Evolutionary conservation across 1,284 basidiomycete genomes (phyloP).

Genomic region (Ganoderma resinaceum): DNA sequence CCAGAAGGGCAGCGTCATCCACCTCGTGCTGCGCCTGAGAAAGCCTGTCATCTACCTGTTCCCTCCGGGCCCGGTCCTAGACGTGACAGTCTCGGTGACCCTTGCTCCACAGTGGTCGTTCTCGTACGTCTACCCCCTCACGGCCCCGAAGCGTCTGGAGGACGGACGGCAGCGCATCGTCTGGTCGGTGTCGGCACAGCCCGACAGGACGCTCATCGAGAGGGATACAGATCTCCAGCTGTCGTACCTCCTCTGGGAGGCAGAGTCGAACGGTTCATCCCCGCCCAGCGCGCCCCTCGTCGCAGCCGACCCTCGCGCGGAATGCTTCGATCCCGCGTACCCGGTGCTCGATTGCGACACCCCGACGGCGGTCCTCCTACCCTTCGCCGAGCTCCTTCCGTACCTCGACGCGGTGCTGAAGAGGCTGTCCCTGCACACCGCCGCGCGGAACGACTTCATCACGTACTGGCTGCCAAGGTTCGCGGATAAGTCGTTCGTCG

Average conservation of each 20-base stretch:
- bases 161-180: slow-evolving; percentile 22
- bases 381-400: slow-evolving; percentile 34
- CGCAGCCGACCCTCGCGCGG: neutral
- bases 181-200: slow-evolving; percentile 26
- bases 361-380: slow-evolving; percentile 37
- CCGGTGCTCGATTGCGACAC: neutral
- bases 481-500: slow-evolving; percentile 47
- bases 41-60: slow-evolving; percentile 17
- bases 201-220: slow-evolving; percentile 6
- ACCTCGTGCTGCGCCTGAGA: neutral
- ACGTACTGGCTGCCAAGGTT: slow-evolving; percentile 52
- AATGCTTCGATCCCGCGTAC: slow-evolving; percentile 11
- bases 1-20: neutral
- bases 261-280: slow-evolving; percentile 3
- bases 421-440: slow-evolving; percentile 46
- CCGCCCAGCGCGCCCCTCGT: slow-evolving; percentile 6
- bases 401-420: slow-evolving; percentile 46
- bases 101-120: slow-evolving; percentile 18
- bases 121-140: slow-evolving; percentile 13
- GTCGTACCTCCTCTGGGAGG: slow-evolving; percentile 43
- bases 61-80: neutral
- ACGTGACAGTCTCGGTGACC: neutral
- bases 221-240: neutral
- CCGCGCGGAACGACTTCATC: slow-evolving; percentile 53
- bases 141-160: neutral